Evolutionary conservation across 2,329 filamentous ascomycete genomes (phyloP).

Genomic region (Escovopsis sp.): DNA sequence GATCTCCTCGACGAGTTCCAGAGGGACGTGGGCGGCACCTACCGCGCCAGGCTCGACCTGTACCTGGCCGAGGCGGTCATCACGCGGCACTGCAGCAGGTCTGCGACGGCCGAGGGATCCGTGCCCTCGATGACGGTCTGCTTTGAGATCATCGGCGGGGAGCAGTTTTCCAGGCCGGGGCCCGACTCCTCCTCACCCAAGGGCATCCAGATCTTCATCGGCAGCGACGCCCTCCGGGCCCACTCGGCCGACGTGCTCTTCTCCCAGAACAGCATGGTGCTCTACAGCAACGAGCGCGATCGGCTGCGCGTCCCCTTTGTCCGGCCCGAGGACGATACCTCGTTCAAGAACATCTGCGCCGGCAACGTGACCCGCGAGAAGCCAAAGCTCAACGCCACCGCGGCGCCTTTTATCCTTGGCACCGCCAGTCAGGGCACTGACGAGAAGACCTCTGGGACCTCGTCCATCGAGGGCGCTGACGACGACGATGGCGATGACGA

Average conservation of each 20-base stretch:
- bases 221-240: constrained; percentile 71
- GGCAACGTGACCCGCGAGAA: constrained; percentile 38
- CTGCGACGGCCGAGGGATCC: constrained; percentile 48
- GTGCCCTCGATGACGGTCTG: constrained; percentile 67
- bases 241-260: constrained; percentile 86
- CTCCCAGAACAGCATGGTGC: constrained; percentile 75
- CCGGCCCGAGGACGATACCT: constrained; percentile 69
- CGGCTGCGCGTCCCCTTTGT: constrained; percentile 86
- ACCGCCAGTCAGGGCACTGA: constrained; percentile 15
- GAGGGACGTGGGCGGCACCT: constrained; percentile 47
- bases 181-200: constrained; percentile 27
- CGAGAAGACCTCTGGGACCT: constrained; percentile 4
- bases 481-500: constrained; percentile 11
- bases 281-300: constrained; percentile 75
- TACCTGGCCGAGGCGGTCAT: constrained; percentile 87
- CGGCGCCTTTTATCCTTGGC: constrained; percentile 25
- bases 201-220: constrained; percentile 71
- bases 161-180: constrained; percentile 21
- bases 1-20: constrained; percentile 52
- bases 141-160: constrained; percentile 56
- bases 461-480: constrained; percentile 8
- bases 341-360: constrained; percentile 65
- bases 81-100: constrained; percentile 57
- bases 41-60: constrained; percentile 61
- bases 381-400: constrained; percentile 41